Percentiles rank a stretch among this genome's conserved stretches.
Evolutionary conservation across 2,329 filamentous ascomycete species (phyloP).

Genomic region (Monilinia fructigena): DNA sequence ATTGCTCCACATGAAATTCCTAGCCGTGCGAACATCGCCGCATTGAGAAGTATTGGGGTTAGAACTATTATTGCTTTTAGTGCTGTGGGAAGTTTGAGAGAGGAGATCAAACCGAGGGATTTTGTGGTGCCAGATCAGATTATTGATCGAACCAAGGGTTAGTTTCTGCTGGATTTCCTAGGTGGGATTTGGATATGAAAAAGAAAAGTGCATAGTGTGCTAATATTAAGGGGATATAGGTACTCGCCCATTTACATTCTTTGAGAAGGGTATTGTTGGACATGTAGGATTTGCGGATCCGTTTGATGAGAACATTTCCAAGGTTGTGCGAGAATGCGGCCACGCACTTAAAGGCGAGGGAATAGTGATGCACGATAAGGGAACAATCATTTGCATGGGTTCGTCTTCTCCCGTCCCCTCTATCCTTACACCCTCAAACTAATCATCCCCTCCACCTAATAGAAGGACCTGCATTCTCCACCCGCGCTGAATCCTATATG

Average conservation of each 20-base stretch:
- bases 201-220: background rate
- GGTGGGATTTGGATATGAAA: background rate
- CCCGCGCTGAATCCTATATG: constrained; percentile 90
- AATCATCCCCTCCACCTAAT: constrained; percentile 4
- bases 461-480: constrained; percentile 97
- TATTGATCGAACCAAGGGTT: constrained; percentile 93
- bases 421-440: background rate
- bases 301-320: constrained; percentile 76
- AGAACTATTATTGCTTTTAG: constrained; percentile 91
- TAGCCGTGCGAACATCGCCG: constrained; percentile 93
- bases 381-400: constrained; percentile 91
- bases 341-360: constrained; percentile 75
- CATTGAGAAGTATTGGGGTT: constrained; percentile 86
- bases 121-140: constrained; percentile 96
- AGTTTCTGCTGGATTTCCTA: background rate
- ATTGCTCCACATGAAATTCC: constrained; percentile 94
- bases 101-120: constrained; percentile 91
- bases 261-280: constrained; percentile 85
- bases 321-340: constrained; percentile 76
- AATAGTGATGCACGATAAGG: constrained; percentile 78
- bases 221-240: constrained; percentile 21
- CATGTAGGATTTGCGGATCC: constrained; percentile 96
- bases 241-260: constrained; percentile 90
- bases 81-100: constrained; percentile 87
- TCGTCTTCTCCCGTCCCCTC: constrained; percentile 39